phyloP scores from a whole-genome alignment of 2,329 filamentous ascomycete species.

The Paracamarosporium sp. region DNA sequence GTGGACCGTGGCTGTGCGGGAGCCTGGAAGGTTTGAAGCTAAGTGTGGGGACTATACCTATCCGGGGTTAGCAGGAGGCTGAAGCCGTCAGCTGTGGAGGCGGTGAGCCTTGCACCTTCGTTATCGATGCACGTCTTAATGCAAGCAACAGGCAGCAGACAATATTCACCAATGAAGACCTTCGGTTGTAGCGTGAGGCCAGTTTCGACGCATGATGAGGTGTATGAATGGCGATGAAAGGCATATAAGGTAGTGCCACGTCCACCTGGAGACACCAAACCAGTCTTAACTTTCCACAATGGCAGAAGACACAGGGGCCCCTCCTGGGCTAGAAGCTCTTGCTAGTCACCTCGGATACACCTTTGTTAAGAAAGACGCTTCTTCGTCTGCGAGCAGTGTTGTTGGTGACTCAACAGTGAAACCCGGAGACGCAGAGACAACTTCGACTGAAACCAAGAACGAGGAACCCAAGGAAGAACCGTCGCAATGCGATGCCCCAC shows the following conservation, averaged over 20 bases:
- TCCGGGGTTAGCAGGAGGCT: neutral
- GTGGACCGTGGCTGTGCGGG: too few relatives aligned
- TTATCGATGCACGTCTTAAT: neutral
- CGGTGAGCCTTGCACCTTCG: neutral
- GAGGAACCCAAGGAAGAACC: neutral
- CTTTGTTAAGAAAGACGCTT: neutral
- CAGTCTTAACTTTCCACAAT: neutral
- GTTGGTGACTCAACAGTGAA: neutral
- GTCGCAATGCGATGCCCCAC: neutral
- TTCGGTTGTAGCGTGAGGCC: too few relatives aligned
- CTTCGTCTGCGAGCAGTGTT: neutral
- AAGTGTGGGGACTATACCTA: neutral
- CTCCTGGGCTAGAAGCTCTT: slow-evolving; percentile 5
- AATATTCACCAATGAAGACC: too few relatives aligned
- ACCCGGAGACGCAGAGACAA: neutral
- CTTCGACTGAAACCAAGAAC: neutral
- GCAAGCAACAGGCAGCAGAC: too few relatives aligned
- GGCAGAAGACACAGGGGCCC: neutral
- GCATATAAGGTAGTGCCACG: neutral
- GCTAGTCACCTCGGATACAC: slow-evolving; percentile 1
- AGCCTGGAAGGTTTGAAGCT: too few relatives aligned
- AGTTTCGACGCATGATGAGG: too few relatives aligned
- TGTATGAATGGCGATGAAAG: neutral
- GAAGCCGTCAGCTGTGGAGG: neutral
- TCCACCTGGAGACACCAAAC: neutral